These are phyloP conservation scores for Penicillium glabrum DNA, from an alignment of 2,329 filamentous ascomycete species.

Conservation along the genomic window DNA sequence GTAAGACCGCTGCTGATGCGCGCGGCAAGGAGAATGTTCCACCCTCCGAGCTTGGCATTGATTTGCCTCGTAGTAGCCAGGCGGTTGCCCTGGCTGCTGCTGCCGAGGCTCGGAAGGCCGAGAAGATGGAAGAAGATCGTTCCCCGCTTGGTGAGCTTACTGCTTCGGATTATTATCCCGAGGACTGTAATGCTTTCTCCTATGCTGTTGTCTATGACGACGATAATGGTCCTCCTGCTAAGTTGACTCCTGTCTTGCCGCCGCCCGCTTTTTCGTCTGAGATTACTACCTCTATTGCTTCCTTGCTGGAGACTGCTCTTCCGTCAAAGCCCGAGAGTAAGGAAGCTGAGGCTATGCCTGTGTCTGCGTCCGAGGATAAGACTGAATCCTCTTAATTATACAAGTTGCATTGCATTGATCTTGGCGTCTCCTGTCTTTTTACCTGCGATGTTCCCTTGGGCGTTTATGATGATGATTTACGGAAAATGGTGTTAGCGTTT, in stretches of 20 bases:
- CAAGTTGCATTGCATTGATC: conserved; percentile 20
- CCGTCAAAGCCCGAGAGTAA: conserved; percentile 38
- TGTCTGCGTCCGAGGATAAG: conserved; percentile 48
- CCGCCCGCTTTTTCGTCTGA: conserved; percentile 14
- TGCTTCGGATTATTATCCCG: conserved; percentile 65
- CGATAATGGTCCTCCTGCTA: neutral
- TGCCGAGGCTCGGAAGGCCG: conserved; percentile 43
- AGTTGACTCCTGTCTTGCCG: conserved; percentile 7
- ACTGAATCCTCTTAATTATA: neutral
- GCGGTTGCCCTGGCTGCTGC: conserved; percentile 16
- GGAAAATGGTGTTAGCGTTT: conserved; percentile 4
- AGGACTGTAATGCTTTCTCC: conserved; percentile 63
- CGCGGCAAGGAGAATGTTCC: conserved; percentile 93
- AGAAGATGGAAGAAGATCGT: conserved; percentile 65
- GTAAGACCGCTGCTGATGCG: conserved; percentile 54
- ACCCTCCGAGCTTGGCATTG: conserved; percentile 61
- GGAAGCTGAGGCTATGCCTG: conserved; percentile 52
- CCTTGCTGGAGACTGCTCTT: conserved; percentile 22
- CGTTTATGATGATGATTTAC: conserved; percentile 8
- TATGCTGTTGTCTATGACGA: conserved; percentile 64
- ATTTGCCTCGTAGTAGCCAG: conserved; percentile 50
- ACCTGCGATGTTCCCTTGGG: conserved; percentile 2
- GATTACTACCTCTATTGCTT: conserved; percentile 28
- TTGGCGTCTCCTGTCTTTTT: conserved; percentile 8
- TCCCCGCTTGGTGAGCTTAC: conserved; percentile 67